Conservation (phyloP, 2,329 filamentous ascomycete species). For the Lachnellula cervina region DNA sequence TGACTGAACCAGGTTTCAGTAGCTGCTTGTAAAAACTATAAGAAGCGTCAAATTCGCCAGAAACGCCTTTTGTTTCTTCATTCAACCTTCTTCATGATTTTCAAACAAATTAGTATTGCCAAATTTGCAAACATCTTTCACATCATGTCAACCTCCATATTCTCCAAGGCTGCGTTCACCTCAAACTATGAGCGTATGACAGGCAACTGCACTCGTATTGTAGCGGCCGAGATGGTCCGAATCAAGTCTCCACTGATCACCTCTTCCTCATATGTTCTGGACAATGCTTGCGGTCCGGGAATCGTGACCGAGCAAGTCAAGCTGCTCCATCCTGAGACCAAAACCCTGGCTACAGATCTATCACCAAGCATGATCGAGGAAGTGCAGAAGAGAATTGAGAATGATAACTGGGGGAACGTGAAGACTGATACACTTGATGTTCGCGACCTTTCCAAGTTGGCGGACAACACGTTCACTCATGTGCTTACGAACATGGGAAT, state of each 20-base stretch:
- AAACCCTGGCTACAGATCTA: conserved; percentile 87
- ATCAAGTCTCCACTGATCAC: conserved; percentile 3
- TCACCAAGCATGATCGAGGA: conserved; percentile 72
- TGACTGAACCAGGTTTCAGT: not conserved
- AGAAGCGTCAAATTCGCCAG: not conserved
- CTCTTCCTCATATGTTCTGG: conserved; percentile 7
- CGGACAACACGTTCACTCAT: conserved; percentile 93
- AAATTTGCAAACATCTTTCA: not conserved
- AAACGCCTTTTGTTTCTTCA: not conserved
- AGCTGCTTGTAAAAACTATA: not conserved
- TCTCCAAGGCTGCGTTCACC: not conserved
- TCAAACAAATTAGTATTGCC: not conserved
- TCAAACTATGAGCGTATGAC: conserved; percentile 5
- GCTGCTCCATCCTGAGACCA: conserved; percentile 66
- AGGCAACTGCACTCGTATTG: conserved; percentile 5
- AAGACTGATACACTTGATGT: conserved; percentile 72
- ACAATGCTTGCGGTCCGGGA: conserved; percentile 51
- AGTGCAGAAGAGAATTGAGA: conserved; percentile 36
- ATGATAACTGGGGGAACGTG: conserved; percentile 59
- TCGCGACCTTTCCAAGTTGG: conserved; percentile 61
- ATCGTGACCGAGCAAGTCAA: conserved; percentile 94
- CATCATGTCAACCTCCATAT: not conserved
- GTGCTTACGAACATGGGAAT: conserved; percentile 11
- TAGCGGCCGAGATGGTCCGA: conserved; percentile 2
- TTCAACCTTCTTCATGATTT: not conserved